These are phyloP conservation scores for Gracilariopsis chorda DNA, from an alignment of 23 red algal genomes.

Conservation along the genomic window DNA sequence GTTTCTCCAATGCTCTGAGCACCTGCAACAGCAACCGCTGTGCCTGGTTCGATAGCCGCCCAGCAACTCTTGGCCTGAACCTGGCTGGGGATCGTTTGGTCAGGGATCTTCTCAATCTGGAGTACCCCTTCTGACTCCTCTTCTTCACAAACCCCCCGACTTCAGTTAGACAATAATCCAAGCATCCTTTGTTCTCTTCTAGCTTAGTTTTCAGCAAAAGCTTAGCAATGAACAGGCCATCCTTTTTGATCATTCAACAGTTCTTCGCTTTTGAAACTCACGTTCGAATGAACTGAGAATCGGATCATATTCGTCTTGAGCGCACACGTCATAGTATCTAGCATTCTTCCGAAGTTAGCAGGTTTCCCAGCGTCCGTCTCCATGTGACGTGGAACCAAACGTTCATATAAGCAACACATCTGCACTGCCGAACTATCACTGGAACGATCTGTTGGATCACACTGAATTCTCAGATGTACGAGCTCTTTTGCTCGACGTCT, in stretches of 20 bases:
- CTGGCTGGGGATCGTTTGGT: conserved; percentile 52
- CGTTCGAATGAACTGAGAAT: conserved; percentile 30
- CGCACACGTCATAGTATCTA: conserved; percentile 17
- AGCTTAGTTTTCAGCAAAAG: conserved; percentile 16
- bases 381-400: conserved; percentile 86
- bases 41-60: conserved; percentile 83
- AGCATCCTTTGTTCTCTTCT: conserved; percentile 45
- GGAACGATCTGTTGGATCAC: conserved; percentile 89
- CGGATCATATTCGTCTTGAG: conserved; percentile 19
- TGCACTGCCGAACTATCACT: conserved; percentile 84
- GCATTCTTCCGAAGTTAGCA: conserved; percentile 46
- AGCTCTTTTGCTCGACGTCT: conserved; percentile 86
- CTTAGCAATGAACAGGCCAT: conserved; percentile 42
- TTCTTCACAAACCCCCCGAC: conserved; percentile 23
- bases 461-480: conserved; percentile 90
- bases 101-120: conserved; percentile 46
- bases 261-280: conserved; percentile 2
- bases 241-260: conserved; percentile 25
- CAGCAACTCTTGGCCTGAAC: conserved; percentile 59
- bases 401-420: conserved; percentile 86
- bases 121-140: conserved; percentile 3
- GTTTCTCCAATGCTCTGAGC: conserved; percentile 97
- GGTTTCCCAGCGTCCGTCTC: conserved; percentile 63
- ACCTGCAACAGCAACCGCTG: conserved; percentile 88
- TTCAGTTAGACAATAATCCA: conserved; percentile 6